Base-by-base conservation (phyloP, 768 basidiomycete species). In the Hypholoma sublateritium region DNA sequence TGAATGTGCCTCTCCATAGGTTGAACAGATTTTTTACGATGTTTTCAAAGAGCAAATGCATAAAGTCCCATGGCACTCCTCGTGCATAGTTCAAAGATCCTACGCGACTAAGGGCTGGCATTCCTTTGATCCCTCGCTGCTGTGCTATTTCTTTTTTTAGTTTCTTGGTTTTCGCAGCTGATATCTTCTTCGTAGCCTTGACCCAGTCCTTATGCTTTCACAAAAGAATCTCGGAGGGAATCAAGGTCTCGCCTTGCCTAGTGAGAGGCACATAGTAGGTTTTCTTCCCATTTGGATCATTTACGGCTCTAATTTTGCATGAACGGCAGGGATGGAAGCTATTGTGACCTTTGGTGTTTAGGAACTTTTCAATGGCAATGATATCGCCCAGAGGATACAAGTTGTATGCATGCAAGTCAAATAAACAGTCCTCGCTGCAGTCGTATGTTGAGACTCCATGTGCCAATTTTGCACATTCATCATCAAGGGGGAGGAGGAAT, bases 21-120 rank as follows among this genome's bases (percentile, higher is more conserved):
- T 62, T 25, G 1, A 80, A 62, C 2, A 81, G 65, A 48, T 72
- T 74, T 5, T 62, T 62, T 5, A 76, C 55, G 1, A 75, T 55
- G 56, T 81, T 81, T 55, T 80, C 78, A 41, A 67, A 72, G 25
- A 81, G 56, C 0, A 76, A 62, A 44, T 83, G 80, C 74, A 82
- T 80, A 58, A 72, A 74, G 50, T 81, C 79, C 63, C 71, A 75
- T 0, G 78, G 77, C 4, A 72, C 64, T 0, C 69, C 69, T 19
- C 50, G 7, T 11, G 75, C 65, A 61, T 69, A 68, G 22, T 67
- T 52, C 16, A 75, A 50, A 0, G 70, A 74, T 0, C 57, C 46
- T 1, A 77, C 67, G 0, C 54, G 21, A 1, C 50, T 36, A 17
- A 78, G 63, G 0, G 68, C 55, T 1, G 75, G 62, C 6, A 60